A percentile compares a stretch with the other conserved stretches of the same genome.
Conservation (phyloP, 2,329 filamentous ascomycete species). For the Dactylonectria estremocensis region DNA sequence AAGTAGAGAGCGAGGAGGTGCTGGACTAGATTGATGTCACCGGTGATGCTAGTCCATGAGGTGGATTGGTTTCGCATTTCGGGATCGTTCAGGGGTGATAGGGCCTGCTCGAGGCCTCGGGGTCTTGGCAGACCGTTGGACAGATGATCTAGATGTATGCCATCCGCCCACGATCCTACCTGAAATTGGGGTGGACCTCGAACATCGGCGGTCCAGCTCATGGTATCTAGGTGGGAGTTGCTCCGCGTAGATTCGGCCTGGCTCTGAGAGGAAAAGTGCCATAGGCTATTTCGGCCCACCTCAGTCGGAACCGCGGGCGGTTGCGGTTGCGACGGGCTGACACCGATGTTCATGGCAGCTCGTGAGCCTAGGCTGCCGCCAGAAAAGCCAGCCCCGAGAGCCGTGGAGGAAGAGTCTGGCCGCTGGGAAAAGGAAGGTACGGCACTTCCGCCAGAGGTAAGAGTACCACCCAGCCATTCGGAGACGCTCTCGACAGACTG, state of each 20-base stretch:
- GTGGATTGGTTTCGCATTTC: slow-evolving; percentile 59
- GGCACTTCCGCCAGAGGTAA: slow-evolving; percentile 51
- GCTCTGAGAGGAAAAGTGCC: slow-evolving; percentile 64
- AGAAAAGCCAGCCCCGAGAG: slow-evolving; percentile 49
- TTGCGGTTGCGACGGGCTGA: slow-evolving; percentile 51
- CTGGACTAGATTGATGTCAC: slow-evolving; percentile 77
- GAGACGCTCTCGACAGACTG: slow-evolving; percentile 70
- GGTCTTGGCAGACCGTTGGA: slow-evolving; percentile 54
- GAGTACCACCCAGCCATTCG: slow-evolving; percentile 63
- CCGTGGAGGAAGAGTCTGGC: slow-evolving; percentile 37
- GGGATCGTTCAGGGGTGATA: slow-evolving; percentile 62
- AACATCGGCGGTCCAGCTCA: slow-evolving; percentile 62
- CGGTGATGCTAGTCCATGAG: slow-evolving; percentile 74
- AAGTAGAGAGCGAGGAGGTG: slow-evolving; percentile 79
- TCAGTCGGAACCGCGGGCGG: slow-evolving; percentile 56
- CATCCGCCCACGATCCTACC: no score
- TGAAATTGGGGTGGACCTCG: slow-evolving; percentile 60
- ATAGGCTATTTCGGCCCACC: slow-evolving; percentile 62
- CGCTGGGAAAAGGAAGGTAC: slow-evolving; percentile 48
- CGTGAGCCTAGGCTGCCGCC: slow-evolving; percentile 47
- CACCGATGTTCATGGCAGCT: slow-evolving; percentile 51
- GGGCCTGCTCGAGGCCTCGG: slow-evolving; percentile 63
- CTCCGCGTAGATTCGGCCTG: no score
- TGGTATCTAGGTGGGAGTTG: slow-evolving; percentile 63
- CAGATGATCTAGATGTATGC: slow-evolving; percentile 53